Percentiles rank a stretch among this genome's conserved stretches.
phyloP scores from a whole-genome alignment of 768 basidiomycete species.

The Macrolepiota fuliginosa region DNA sequence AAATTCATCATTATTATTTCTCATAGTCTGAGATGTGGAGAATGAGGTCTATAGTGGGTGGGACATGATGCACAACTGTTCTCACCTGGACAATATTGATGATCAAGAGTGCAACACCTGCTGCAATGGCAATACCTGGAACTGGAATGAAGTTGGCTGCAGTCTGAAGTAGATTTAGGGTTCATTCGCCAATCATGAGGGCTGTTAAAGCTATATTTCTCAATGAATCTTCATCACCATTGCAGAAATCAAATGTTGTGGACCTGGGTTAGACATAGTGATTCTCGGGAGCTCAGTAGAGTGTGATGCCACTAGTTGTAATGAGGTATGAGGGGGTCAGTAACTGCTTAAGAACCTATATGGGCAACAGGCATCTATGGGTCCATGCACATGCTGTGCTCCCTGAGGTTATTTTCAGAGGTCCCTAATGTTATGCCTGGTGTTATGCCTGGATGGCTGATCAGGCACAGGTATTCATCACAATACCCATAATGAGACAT shows the following conservation, averaged over 20 bases:
- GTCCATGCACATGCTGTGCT: no score
- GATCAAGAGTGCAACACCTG: not conserved
- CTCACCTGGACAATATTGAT: not conserved
- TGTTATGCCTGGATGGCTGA: no score
- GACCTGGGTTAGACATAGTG: not conserved
- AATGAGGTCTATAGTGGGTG: not conserved
- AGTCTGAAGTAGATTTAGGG: not conserved
- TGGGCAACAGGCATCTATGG: no score
- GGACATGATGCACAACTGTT: not conserved
- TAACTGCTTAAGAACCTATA: no score
- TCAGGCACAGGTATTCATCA: no score
- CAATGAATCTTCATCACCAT: not conserved
- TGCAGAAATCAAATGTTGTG: no score
- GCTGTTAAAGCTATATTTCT: not conserved
- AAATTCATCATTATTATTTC: constrained; percentile 1
- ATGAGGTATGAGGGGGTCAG: not conserved
- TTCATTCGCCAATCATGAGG: not conserved
- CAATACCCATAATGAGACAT: no score
- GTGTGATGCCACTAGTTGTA: not conserved
- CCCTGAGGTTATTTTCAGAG: no score
- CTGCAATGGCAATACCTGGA: constrained; percentile 3
- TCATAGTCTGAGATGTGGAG: not conserved
- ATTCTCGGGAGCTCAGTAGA: not conserved
- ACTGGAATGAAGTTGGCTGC: not conserved
- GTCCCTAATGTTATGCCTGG: no score